Conservation (phyloP, 1,284 basidiomycete genomes). For the Flammula alnicola region DNA sequence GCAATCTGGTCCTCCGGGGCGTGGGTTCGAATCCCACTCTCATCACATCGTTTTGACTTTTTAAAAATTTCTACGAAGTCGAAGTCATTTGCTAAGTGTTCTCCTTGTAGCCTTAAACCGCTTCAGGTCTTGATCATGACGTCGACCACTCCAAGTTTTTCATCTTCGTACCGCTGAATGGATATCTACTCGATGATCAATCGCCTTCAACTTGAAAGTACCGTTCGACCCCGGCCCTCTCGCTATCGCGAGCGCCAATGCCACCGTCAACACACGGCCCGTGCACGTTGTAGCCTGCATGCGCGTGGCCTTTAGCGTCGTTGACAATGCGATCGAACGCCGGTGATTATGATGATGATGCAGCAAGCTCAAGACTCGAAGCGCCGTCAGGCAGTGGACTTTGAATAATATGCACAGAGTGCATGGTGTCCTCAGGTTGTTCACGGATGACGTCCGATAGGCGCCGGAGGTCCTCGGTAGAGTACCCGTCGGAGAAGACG, state of each 20-base stretch:
- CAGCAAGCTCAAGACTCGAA: not conserved
- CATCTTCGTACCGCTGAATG: no score
- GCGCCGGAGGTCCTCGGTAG: constrained; percentile 1
- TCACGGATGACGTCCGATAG: constrained; percentile 5
- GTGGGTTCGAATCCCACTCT: constrained; percentile 77
- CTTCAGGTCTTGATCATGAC: no score
- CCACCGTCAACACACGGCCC: constrained; percentile 16
- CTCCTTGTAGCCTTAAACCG: no score
- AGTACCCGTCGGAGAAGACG: constrained; percentile 3
- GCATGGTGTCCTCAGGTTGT: constrained; percentile 12
- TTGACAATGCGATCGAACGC: constrained; percentile 13
- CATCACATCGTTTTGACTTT: no score
- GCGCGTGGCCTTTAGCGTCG: constrained; percentile 17
- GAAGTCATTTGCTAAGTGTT: no score
- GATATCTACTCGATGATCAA: no score
- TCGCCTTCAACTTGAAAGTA: constrained; percentile 20
- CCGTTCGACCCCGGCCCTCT: constrained; percentile 3
- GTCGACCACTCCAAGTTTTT: no score
- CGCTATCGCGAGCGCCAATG: constrained; percentile 18
- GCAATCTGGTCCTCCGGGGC: no score
- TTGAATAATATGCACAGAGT: not conserved
- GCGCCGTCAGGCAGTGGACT: not conserved
- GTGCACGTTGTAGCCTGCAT: constrained; percentile 12
- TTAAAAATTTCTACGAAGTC: no score
- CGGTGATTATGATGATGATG: no score